These are phyloP conservation scores for Coemansia sp. DNA, from an alignment of 192 early-diverging fungal genomes.

Conservation along the genomic window DNA sequence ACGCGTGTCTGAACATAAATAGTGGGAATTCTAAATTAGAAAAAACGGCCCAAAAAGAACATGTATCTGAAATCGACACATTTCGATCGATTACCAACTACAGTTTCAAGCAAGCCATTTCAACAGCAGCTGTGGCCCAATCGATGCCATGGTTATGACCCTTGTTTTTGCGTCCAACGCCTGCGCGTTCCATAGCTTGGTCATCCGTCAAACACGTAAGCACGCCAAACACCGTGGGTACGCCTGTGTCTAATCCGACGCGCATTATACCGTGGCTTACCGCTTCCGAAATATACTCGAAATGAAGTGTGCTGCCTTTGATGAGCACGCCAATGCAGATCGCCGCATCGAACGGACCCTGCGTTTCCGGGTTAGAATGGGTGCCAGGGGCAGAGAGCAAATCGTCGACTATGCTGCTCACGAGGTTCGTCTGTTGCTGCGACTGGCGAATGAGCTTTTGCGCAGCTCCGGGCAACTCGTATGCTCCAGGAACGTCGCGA, in stretches of 20 bases:
- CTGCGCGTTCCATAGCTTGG: slow-evolving; percentile 86
- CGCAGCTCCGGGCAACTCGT: slow-evolving; percentile 91
- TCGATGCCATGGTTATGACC: slow-evolving; percentile 96
- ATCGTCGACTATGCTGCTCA: slow-evolving; percentile 56
- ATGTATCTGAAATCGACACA: not conserved
- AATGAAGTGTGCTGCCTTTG: slow-evolving; percentile 98
- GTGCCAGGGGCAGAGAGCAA: slow-evolving; percentile 38
- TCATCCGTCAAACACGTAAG: slow-evolving; percentile 92
- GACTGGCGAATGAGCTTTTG: slow-evolving; percentile 71
- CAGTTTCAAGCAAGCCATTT: slow-evolving; percentile 75
- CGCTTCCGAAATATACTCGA: slow-evolving; percentile 99
- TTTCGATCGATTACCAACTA: not conserved
- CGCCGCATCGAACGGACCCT: slow-evolving; percentile 78
- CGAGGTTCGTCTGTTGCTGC: slow-evolving; percentile 60
- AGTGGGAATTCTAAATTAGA: slow-evolving; percentile 7
- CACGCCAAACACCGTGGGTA: slow-evolving; percentile 95
- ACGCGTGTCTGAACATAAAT: not conserved
- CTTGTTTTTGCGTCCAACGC: slow-evolving; percentile 57
- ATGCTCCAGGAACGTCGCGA: slow-evolving; percentile 84
- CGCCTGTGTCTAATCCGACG: slow-evolving; percentile 84
- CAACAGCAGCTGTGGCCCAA: slow-evolving; percentile 95
- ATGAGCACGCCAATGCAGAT: slow-evolving; percentile 97
- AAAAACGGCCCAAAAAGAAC: not conserved
- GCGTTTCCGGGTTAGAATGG: slow-evolving; percentile 2
- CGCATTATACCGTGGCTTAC: slow-evolving; percentile 90